A percentile compares a stretch with the other conserved stretches of the same genome.
These are phyloP conservation scores for Gossypium thurberi DNA, from an alignment of 345 rosid species.

Conservation along the genomic window DNA sequence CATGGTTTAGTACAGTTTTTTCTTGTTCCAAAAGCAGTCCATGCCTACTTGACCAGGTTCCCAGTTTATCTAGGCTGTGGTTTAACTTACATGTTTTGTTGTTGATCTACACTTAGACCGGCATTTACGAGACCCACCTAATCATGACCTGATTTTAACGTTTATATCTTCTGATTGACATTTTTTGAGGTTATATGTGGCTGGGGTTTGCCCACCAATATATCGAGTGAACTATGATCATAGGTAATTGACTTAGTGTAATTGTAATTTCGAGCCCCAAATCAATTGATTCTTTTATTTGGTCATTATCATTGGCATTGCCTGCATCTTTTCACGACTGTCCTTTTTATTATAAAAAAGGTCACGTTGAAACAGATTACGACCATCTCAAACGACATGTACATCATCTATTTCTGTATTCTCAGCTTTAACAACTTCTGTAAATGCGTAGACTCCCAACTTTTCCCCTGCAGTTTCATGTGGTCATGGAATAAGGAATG, in stretches of 20 bases:
- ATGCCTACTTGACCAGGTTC: background rate
- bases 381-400: slow-evolving; percentile 74
- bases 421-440: slow-evolving; percentile 47
- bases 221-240: background rate
- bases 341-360: slow-evolving; percentile 5
- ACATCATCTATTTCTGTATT: slow-evolving; percentile 76
- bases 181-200: background rate
- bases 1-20: slow-evolving; percentile 2
- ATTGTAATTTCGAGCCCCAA: background rate
- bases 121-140: background rate
- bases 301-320: slow-evolving; percentile 18
- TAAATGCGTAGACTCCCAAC: slow-evolving; percentile 47
- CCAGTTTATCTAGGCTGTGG: background rate
- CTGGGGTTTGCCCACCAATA: slow-evolving; percentile 10
- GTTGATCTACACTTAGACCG: background rate
- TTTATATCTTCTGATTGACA: background rate
- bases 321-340: slow-evolving; percentile 15
- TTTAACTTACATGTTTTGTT: no score
- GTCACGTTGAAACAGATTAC: slow-evolving; percentile 51
- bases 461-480: slow-evolving; percentile 70
- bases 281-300: slow-evolving; percentile 16
- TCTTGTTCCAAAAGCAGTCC: background rate
- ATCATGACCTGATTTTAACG: background rate
- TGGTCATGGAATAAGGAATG: slow-evolving; percentile 26
- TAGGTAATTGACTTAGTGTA: background rate